Evolutionary conservation across 1,284 basidiomycete genomes (phyloP).

Genomic region (Melampsora americana): DNA sequence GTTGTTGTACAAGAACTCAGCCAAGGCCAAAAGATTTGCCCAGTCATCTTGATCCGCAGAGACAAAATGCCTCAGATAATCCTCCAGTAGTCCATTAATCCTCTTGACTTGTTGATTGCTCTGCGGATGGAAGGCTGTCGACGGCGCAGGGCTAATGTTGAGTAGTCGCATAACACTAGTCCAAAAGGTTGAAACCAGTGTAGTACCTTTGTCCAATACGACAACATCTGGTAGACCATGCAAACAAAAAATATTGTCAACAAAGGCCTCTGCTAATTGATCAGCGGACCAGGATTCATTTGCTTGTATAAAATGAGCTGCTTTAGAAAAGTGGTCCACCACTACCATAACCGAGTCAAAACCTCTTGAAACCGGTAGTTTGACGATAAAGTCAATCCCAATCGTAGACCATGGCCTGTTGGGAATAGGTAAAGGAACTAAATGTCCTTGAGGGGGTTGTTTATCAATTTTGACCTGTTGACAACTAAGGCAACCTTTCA

Average conservation of each 20-base stretch:
- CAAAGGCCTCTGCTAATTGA: not conserved
- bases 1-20: constrained; percentile 55
- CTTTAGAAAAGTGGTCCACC: too few species aligned
- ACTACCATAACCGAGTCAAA: constrained; percentile 48
- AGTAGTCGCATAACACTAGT: not conserved
- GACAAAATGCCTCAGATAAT: constrained; percentile 45
- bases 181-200: not conserved
- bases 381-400: constrained; percentile 46
- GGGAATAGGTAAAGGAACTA: constrained; percentile 6
- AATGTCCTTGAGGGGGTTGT: not conserved
- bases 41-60: constrained; percentile 46
- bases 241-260: not conserved
- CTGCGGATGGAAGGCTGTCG: not conserved
- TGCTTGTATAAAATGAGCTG: too few species aligned
- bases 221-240: not conserved
- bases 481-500: not conserved
- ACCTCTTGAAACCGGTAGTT: constrained; percentile 29
- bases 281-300: too few species aligned
- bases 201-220: not conserved
- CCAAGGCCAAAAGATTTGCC: constrained; percentile 46
- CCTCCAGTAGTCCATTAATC: not conserved
- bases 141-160: not conserved
- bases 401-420: constrained; percentile 41
- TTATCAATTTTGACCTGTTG: not conserved
- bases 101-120: not conserved